Evolutionary conservation across 2,329 filamentous ascomycete genomes (phyloP), one percentile per base, ranked within the genome.

Genomic region (Sarocladium kiliense): DNA sequence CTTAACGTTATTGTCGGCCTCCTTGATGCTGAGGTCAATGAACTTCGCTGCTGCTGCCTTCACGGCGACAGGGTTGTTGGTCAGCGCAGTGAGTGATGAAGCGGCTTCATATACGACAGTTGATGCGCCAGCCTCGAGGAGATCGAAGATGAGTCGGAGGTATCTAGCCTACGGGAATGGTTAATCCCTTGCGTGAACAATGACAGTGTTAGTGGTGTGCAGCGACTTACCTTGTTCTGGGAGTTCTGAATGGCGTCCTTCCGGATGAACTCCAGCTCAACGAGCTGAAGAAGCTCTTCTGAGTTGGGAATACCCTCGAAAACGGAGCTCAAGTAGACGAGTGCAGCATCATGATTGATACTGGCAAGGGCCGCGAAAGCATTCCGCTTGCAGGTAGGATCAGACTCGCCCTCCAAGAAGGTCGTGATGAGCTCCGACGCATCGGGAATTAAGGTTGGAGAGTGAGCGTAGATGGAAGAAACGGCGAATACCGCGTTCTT

Each of bases 1-100:
- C 76, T 99, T 99, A 60, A 99, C 94, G 68, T 99, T 99, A 78
- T 99, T 99, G 71, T 99, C 94, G 1, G 94, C 87, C 73, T 97
- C 94, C 74, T 96, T 96, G 69, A 99, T 97, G 68, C 89, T 91
- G 9, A 99, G 79, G 71, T 99, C 94, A 60, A 97, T 96, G 69
- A 99, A 94, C 68, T 99, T 99, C 63, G 85, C 83, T 14, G 94
- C 94, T 10, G 94, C 94, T 25, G 94, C 94, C 75, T 97, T 99
- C 57, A 99, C 93, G 18, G 94, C 94, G 12, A 99, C 94, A 1
- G 94, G 93, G 74, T 99, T 99, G 72, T 84, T 95, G 19, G 94
- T 99, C 54, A 99, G 82, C 1, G 92, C 87, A 6, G 93, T 97
- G 56, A 99, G 80, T 12, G 93, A 96, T 1, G 93, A 97, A 4